These are phyloP conservation scores for Exophiala spinifera DNA, from an alignment of 2,329 filamentous ascomycete genomes.

Conservation along the genomic window DNA sequence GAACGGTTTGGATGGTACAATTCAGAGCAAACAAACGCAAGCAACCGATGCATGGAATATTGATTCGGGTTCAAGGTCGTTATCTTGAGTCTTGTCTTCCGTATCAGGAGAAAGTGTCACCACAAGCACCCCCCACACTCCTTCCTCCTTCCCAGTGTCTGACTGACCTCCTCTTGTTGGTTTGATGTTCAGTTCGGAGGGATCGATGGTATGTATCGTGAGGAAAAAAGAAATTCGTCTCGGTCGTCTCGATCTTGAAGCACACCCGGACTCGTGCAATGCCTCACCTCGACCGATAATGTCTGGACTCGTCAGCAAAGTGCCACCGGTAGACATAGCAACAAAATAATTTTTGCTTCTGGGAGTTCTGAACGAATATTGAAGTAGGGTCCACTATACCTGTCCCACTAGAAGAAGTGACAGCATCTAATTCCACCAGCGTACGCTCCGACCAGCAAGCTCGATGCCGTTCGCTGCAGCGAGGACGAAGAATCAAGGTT, in stretches of 20 bases:
- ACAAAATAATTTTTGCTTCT: constrained; percentile 16
- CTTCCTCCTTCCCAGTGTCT: background rate
- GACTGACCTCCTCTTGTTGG: background rate
- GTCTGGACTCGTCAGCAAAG: constrained; percentile 10
- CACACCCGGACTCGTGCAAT: background rate
- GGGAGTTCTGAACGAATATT: constrained; percentile 6
- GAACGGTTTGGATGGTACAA: background rate
- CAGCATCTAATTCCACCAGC: background rate
- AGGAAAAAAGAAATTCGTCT: constrained; percentile 6
- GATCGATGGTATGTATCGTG: background rate
- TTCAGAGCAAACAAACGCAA: background rate
- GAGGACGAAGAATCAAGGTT: background rate
- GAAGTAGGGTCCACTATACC: constrained; percentile 13
- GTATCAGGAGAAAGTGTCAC: background rate
- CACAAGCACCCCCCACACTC: background rate
- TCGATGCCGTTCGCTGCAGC: background rate
- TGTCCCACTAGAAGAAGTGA: constrained; percentile 6
- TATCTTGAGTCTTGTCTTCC: background rate
- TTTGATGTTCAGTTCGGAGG: background rate
- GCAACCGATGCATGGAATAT: background rate
- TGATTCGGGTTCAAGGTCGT: background rate
- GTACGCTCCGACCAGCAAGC: constrained; percentile 3
- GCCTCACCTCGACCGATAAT: background rate
- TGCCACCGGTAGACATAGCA: constrained; percentile 13
- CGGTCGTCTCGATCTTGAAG: constrained; percentile 4